Conservation (phyloP, 129 eudicot species). For the Daucus carota region DNA sequence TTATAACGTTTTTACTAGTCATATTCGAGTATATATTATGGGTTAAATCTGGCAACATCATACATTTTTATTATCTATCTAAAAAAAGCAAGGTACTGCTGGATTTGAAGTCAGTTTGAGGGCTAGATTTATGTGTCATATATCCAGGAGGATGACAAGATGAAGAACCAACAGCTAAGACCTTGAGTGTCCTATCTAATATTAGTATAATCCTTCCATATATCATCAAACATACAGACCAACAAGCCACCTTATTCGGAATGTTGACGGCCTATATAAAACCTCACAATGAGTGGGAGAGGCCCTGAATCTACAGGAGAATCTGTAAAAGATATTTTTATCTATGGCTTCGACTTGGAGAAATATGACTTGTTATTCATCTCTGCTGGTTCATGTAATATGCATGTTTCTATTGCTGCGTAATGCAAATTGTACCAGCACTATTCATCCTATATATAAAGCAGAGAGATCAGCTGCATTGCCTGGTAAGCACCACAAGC, state of each 20-base stretch:
- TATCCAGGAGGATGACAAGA: background rate
- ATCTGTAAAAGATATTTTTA: background rate
- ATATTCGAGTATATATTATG: too few relatives aligned
- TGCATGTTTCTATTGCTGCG: background rate
- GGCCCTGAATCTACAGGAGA: background rate
- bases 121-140: background rate
- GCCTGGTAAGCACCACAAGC: constrained; percentile 13
- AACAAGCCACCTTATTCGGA: background rate
- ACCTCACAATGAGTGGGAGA: background rate
- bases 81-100: background rate
- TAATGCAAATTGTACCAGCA: background rate
- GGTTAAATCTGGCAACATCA: too few relatives aligned
- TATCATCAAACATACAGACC: background rate
- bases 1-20: too few relatives aligned
- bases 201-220: background rate
- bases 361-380: background rate
- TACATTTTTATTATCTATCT: background rate
- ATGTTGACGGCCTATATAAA: background rate
- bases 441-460: constrained; percentile 6
- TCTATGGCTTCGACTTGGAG: background rate
- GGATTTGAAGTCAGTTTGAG: background rate
- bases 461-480: background rate
- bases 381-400: background rate
- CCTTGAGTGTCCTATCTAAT: background rate
- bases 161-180: background rate